Percentiles rank a stretch among this genome's conserved stretches.
phyloP scores from a whole-genome alignment of 2,329 filamentous ascomycete genomes.

The Myriosclerotinia duriaeana region DNA sequence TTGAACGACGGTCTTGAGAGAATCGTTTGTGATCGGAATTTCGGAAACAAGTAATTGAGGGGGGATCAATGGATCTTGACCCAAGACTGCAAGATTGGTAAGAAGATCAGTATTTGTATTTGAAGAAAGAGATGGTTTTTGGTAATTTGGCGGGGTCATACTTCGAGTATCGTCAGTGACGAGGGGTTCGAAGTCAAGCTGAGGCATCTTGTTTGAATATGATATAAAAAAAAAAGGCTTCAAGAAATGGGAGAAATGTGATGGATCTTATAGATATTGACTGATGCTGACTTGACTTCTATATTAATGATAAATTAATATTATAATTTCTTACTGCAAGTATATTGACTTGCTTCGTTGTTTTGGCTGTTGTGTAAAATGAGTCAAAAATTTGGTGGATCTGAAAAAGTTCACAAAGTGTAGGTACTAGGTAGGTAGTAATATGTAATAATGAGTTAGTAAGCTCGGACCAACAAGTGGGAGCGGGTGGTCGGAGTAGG shows the following conservation, averaged over 20 bases:
- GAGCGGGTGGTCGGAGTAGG: no score
- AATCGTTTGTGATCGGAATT: constrained; percentile 67
- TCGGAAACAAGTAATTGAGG: constrained; percentile 84
- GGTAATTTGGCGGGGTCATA: constrained; percentile 39
- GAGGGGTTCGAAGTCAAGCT: constrained; percentile 36
- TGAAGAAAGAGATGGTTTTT: neutral
- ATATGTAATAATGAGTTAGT: neutral
- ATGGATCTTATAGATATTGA: constrained; percentile 12
- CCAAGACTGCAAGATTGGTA: constrained; percentile 63
- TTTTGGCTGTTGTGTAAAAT: constrained; percentile 21
- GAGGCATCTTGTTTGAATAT: constrained; percentile 35
- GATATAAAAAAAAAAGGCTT: constrained; percentile 2
- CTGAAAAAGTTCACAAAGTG: constrained; percentile 13
- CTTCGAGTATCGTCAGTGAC: constrained; percentile 54
- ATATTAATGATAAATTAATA: neutral
- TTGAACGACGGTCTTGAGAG: constrained; percentile 67
- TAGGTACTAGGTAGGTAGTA: no score
- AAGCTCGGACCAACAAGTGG: constrained; percentile 5
- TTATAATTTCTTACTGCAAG: neutral
- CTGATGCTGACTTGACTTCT: neutral
- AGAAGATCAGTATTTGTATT: constrained; percentile 29
- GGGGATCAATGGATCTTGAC: constrained; percentile 90
- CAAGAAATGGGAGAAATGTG: neutral
- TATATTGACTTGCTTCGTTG: constrained; percentile 18
- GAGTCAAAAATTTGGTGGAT: constrained; percentile 21